Evolutionary conservation across 352 stramenopile species (phyloP), one percentile per base, ranked within the genome.

Genomic region (Globisporangium cylindrosporum): DNA sequence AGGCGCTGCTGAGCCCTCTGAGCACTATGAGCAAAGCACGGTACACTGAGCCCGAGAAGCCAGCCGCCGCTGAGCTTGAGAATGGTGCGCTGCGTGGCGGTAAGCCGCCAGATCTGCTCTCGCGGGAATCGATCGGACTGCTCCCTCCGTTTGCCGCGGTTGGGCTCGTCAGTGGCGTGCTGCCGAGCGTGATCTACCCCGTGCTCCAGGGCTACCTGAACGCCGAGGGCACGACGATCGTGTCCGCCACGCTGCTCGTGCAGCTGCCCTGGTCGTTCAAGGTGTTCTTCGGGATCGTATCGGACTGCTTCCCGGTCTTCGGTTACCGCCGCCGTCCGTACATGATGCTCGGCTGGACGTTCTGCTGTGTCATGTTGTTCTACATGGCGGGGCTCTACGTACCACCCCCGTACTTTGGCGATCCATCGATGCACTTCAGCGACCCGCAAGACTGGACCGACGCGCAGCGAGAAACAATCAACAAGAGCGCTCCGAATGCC

Each of bases 191-290:
- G 41, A 78, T 87, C 59, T 89, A 91, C 61, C 82, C 82, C 0
- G 61, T 91, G n/a, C 64, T 89, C 18, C 78, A 88, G 36, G 71
- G 68, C 25, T 90, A 90, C 59, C 64, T 90, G 10, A 85, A 84
- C 29, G 75, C 79, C 10, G 76, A 87, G 69, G 80, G 82, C 63
- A 88, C 78, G 18, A 82, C 74, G 24, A 67, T 88, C 49, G 73
- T 80, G 22, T 86, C 80, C 9, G 81, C 81, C 8, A 77, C 59
- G 3, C 24, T 85, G 49, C 59, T 90, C 12, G 72, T 91, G 15
- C 70, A 86, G n/a, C 48, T 91, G 0, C 76, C 79, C 8, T 91
- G 80, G 79, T 85, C 73, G 3, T 87, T 79, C 63, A 89, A 89
- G 59, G 36, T 88, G n/a, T 84, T 91, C 32, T 68, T 84, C 34